phyloP scores from a whole-genome alignment of 2,329 filamentous ascomycete genomes.

The Chalara sp. region DNA sequence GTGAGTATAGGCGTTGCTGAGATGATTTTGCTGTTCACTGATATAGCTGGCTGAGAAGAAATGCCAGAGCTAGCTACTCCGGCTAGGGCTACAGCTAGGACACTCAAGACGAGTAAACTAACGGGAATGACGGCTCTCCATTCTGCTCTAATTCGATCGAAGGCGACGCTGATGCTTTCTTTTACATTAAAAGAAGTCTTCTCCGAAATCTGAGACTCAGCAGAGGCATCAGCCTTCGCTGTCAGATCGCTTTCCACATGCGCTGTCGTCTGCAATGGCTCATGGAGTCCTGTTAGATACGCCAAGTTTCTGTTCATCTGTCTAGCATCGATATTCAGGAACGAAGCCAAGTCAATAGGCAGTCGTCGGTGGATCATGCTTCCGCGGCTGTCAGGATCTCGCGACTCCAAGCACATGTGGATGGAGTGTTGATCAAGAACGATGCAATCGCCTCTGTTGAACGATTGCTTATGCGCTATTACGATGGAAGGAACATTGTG shows the following conservation, averaged over 20 bases:
- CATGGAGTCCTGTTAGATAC: constrained; percentile 35
- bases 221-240: not conserved
- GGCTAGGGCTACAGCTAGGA: constrained; percentile 17
- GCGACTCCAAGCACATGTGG: constrained; percentile 40
- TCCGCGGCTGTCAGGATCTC: constrained; percentile 29
- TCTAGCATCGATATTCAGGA: constrained; percentile 42
- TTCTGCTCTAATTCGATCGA: constrained; percentile 11
- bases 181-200: constrained; percentile 14
- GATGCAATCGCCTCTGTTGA: constrained; percentile 29
- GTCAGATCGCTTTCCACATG: not conserved
- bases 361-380: constrained; percentile 33
- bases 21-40: constrained; percentile 26
- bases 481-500: constrained; percentile 41
- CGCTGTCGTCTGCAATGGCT: constrained; percentile 10
- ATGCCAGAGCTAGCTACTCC: constrained; percentile 14
- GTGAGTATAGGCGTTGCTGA: constrained; percentile 19
- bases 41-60: constrained; percentile 21
- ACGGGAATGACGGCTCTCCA: constrained; percentile 21
- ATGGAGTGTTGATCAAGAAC: constrained; percentile 35
- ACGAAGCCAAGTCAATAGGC: constrained; percentile 42
- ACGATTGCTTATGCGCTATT: constrained; percentile 38
- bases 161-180: constrained; percentile 15
- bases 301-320: constrained; percentile 48
- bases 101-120: constrained; percentile 18
- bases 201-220: constrained; percentile 12